phyloP scores from a whole-genome alignment of 345 rosid species.

The Hypericum androsaemum region DNA sequence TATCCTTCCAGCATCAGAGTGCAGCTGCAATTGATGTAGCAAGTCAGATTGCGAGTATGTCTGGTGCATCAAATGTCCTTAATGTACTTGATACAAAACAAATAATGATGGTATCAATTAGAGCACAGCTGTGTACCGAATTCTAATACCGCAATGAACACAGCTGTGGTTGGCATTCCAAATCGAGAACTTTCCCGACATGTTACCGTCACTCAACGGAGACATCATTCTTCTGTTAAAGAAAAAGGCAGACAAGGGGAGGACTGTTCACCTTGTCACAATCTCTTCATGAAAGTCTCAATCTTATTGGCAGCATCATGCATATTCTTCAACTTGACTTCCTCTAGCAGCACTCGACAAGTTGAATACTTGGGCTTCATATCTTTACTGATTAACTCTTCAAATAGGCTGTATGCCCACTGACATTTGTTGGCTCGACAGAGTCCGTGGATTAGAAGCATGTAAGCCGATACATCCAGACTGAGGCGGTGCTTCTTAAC shows the following conservation, averaged over 20 bases:
- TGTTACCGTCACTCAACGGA: too few relatives aligned
- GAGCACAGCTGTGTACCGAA: too few relatives aligned
- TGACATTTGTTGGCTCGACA: conserved; percentile 51
- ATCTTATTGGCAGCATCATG: conserved; percentile 44
- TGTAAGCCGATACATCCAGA: conserved; percentile 56
- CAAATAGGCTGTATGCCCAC: conserved; percentile 63
- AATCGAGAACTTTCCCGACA: too few relatives aligned
- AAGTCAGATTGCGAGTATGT: too few relatives aligned
- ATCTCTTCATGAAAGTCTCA: conserved; percentile 45
- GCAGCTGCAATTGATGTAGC: too few relatives aligned
- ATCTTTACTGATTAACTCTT: conserved; percentile 63
- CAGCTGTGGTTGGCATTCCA: too few relatives aligned
- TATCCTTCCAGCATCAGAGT: too few relatives aligned
- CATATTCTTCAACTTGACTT: conserved; percentile 46
- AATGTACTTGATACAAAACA: too few relatives aligned
- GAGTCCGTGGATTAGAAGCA: conserved; percentile 69
- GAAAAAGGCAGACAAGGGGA: not conserved
- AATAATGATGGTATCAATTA: too few relatives aligned
- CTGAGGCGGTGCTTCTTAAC: conserved; percentile 71
- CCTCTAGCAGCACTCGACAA: conserved; percentile 55
- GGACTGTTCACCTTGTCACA: conserved; percentile 14
- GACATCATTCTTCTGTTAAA: not conserved
- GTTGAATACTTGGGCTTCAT: conserved; percentile 52
- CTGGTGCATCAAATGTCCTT: too few relatives aligned
- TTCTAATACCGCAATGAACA: too few relatives aligned